These are phyloP conservation scores for Debaryomyces psychrophilus DNA, from an alignment of 1,139 yeast species.

Conservation along the genomic window DNA sequence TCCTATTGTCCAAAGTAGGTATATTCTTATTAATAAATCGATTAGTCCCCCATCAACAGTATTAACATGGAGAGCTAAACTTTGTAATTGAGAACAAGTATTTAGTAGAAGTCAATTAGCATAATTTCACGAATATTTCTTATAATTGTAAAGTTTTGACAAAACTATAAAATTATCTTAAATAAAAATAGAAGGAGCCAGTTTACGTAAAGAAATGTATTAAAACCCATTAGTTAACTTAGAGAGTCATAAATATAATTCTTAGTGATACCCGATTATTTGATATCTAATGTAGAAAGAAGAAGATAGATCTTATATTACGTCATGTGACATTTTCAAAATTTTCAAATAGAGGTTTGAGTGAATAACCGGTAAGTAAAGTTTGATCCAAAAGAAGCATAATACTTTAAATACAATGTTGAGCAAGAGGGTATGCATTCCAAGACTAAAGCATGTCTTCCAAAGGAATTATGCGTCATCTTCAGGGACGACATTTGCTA, in stretches of 20 bases:
- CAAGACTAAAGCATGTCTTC: neutral
- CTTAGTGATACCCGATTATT: neutral
- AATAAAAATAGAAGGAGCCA: neutral
- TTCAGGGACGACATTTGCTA: conserved; percentile 14
- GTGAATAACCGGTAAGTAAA: neutral
- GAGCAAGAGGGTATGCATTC: neutral
- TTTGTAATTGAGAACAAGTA: too few species aligned
- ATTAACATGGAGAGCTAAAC: too few species aligned
- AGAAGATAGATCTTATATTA: neutral
- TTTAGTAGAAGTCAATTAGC: too few species aligned
- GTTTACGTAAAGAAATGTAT: neutral
- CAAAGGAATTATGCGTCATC: conserved; percentile 10
- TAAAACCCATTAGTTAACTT: too few species aligned
- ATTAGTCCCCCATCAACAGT: too few species aligned
- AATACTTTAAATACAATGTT: conserved; percentile 4
- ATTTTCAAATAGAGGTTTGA: neutral
- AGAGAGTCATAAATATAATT: too few species aligned
- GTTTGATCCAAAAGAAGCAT: neutral
- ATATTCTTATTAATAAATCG: too few species aligned
- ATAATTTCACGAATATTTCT: too few species aligned
- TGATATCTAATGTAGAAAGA: neutral
- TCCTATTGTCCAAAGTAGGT: too few species aligned
- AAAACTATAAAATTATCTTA: neutral
- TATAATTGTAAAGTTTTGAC: neutral
- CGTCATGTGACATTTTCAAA: conserved; percentile 6